Base-by-base conservation (phyloP, 345 rosid species). In the Alliaria petiolata region DNA sequence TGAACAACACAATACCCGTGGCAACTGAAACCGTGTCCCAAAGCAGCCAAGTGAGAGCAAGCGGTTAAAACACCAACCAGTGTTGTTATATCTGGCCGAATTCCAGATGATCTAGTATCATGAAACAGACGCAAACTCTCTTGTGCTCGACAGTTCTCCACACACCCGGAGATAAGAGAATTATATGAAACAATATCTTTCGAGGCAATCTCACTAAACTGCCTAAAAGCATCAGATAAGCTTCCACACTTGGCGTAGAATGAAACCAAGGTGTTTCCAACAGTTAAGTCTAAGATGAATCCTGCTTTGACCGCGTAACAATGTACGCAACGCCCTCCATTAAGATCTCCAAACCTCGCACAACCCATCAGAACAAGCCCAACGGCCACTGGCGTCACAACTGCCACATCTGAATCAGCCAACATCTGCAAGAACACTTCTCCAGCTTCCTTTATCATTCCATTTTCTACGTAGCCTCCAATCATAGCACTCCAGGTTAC, bases 401-500 rank as follows among this genome's bases (percentile, higher is more conserved):
- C 56, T 42, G 9, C 38, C 15, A 20, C 36, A 30, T 58, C 63
- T 38, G 31, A 71, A 53, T 67, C 22, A 44, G 22, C 64, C 69
- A 82, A 28, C 84, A 84, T 78, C 67, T 71, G 58, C 60, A 68
- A 49, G 40, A 82, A 84, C 31, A 86, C 16, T 33, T 71, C 50
- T 54, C 82, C 65, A 47, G 82, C 86, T 44, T 82, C 79, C 59
- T 35, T 49, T 51, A 76, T 43, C 65, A 78, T 58, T 45, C 75
- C 84, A 74, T 76, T 81, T 2, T 69, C 67, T 67, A 86, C 56
- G 63, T 78, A 84, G 11, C 84, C 86, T 62, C 88, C 85, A 62
- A 83, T 75, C 80, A 86, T 78, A 33, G 85, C 85, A 70, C 82
- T 78, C 88, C 88, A 84, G 7, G 86, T 86, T 38, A 86, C 83